Base-by-base conservation (phyloP, 192 early-diverging fungal genomes). In the Linderina pennispora region DNA sequence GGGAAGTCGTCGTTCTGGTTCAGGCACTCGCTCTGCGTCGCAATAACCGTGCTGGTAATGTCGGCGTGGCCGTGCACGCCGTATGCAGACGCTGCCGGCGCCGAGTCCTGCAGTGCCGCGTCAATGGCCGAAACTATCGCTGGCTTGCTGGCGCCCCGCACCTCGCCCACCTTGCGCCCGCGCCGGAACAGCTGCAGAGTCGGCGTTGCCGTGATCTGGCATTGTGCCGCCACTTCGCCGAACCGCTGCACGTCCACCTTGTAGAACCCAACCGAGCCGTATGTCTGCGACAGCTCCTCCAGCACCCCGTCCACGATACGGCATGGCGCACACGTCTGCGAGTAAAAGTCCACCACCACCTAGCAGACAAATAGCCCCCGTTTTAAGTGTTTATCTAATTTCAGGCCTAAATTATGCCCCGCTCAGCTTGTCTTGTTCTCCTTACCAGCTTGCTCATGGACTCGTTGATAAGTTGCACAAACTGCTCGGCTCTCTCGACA, bases 1-100 rank as follows among this genome's bases (percentile, higher is more conserved):
- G 78, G 77, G 48, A 91, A 81, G 24, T 81, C 78, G 53, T 80
- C 81, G 46, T 80, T 77, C 51, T 92, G 83, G 82, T 98, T 98
- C 52, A 95, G 70, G 55, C 90, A 84, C 39, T 88, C 84, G 37
- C 85, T 72, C 68, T 90, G 83, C 41, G 80, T 85, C 28, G 76
- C 60, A 2, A 82, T 75, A 23, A 90, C 80, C 17, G 72, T 55
- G 17, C 74, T 77, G 10, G 80, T 82, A 26, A 89, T 41, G 41
- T 89, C 85, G 24, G 46, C 50, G 53, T 86, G 73, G 9, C 79
- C 54, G 20, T 63, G 24, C 3, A 80, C 70, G 23, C 65, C 80
- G 47, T 57, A 71, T 26, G 55, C 62, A 40, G 62, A 60, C 33
- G 26, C 26, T 19, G 10, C 37, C 36, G 54, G 53, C 32, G 40